Conservation (phyloP, 371 early-diverging fungal genomes). For the Fennellomyces sp. region DNA sequence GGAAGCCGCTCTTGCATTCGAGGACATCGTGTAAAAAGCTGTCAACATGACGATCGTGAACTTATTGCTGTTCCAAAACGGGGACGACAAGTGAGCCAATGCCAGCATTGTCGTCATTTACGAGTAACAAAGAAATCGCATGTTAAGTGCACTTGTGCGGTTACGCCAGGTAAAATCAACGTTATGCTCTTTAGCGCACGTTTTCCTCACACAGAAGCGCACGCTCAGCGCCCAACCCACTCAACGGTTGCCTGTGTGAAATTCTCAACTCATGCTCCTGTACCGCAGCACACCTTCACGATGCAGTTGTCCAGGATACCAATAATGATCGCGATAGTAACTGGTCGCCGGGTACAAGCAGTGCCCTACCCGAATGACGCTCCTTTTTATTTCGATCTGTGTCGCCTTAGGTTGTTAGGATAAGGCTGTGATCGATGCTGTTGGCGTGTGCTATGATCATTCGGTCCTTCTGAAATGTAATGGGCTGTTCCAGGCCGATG, state of each 20-base stretch:
- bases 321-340: not conserved
- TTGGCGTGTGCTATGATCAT: not conserved
- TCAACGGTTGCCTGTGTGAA: not conserved
- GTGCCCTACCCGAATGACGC: no score
- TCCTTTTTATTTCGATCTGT: not conserved
- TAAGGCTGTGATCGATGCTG: not conserved
- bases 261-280: not conserved
- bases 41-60: not conserved
- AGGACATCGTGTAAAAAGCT: not conserved
- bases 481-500: not conserved
- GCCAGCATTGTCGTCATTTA: not conserved
- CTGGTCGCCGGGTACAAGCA: no score
- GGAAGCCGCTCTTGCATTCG: not conserved
- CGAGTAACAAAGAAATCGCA: constrained; percentile 1
- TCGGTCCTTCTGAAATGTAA: not conserved
- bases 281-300: not conserved
- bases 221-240: not conserved
- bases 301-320: not conserved
- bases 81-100: not conserved
- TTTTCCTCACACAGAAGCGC: no score
- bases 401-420: not conserved
- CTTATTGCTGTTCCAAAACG: not conserved
- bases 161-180: not conserved
- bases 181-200: no score
- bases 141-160: not conserved